Base-by-base conservation (phyloP, 2,329 filamentous ascomycete species). In the Botrytis cinerea region DNA sequence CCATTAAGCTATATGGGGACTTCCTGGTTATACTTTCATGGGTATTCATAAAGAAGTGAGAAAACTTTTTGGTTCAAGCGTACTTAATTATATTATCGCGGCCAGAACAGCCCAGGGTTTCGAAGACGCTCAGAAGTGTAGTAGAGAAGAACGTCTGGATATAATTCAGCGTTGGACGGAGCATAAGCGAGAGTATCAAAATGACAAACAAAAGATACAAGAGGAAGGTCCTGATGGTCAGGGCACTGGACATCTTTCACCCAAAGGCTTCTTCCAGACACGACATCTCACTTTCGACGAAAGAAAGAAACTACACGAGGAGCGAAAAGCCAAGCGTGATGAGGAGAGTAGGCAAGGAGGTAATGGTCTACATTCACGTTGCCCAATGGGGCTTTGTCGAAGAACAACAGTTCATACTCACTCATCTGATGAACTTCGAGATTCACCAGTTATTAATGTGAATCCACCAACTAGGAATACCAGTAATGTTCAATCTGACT, bases 1-100 rank as follows among this genome's bases (percentile, higher is more conserved):
- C 25, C 7, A 62, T 57, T 40, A 74, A 86, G 90, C 87, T 9
- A 81, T 92, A 25, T 93, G 89, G 88, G 88, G 89, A 1, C 82
- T 97, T 6, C 93, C 93, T 0, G 94, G 91, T 8, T 97, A 96
- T 79, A 88, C 93, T 5, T 92, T 95, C 85, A 93, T 95, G 80
- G 94, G 94, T 2, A 86, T 96, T 1, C 90, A 95, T 78, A 92
- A 92, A 59, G 92, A 95, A 80, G 86, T 96, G 71, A 87, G 90
- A 75, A 93, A 91, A 75, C 83, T 87, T 63, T 91, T 93, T 77
- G 89, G 91, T 38, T 89, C 87, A 62, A 93, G 89, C 75, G 89
- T 93, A 28, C 86, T 93, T 67, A 94, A 93, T 77, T 95, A 95
- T 80, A 93, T 97, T 76, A 89, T 94, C 63, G 89, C 92, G 1